phyloP scores from a whole-genome alignment of 2,329 filamentous ascomycete genomes.

The Colletotrichum noveboracense region DNA sequence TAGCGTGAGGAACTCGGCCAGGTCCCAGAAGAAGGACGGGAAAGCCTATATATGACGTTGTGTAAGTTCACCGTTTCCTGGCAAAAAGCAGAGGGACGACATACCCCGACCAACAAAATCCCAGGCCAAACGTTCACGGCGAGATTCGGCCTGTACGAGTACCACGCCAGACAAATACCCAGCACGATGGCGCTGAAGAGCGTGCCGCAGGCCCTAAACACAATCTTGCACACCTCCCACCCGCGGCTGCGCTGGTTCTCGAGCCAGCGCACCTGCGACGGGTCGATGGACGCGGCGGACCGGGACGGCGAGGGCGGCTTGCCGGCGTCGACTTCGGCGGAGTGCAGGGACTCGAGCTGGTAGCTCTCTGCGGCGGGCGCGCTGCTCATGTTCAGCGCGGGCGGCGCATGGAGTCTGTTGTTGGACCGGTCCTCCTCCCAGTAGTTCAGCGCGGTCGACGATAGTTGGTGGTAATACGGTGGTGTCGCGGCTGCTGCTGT shows the following conservation, averaged over 20 bases:
- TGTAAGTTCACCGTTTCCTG: too few species aligned
- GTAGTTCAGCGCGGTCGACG: neutral
- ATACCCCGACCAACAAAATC: neutral
- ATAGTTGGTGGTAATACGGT: neutral
- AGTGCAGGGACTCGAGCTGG: slow-evolving; percentile 14
- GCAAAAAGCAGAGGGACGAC: neutral
- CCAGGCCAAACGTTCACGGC: neutral
- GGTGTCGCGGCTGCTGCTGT: neutral
- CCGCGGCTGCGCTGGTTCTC: slow-evolving; percentile 5
- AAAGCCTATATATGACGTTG: too few species aligned
- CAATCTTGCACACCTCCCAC: slow-evolving; percentile 29
- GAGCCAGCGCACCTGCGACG: slow-evolving; percentile 12
- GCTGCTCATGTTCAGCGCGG: slow-evolving; percentile 10
- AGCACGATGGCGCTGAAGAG: slow-evolving; percentile 17
- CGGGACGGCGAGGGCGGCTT: slow-evolving; percentile 15
- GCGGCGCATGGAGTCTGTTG: neutral
- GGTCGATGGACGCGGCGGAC: slow-evolving; percentile 16
- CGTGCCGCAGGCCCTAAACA: slow-evolving; percentile 24
- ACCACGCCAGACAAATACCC: neutral
- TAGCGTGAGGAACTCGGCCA: slow-evolving; percentile 28
- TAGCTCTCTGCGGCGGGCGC: slow-evolving; percentile 11
- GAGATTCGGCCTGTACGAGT: neutral
- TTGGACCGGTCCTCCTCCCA: neutral
- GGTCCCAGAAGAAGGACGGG: slow-evolving; percentile 26
- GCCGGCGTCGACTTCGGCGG: slow-evolving; percentile 23